Conservation (phyloP, 352 stramenopile genomes). For the Phytophthora megakarya region DNA sequence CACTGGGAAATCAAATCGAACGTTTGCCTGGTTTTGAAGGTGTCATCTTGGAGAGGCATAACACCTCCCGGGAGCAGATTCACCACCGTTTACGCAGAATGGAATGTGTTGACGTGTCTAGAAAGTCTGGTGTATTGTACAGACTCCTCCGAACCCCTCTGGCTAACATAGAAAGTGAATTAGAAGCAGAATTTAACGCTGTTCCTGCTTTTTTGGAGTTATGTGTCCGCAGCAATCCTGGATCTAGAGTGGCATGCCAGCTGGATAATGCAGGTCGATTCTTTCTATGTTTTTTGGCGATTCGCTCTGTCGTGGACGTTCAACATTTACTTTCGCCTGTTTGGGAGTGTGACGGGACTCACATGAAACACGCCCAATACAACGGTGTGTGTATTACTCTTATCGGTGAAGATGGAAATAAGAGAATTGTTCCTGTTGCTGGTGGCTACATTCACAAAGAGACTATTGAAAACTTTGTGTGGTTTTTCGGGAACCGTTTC, state of each 20-base stretch:
- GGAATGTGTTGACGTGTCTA: too few species aligned
- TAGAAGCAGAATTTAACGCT: not conserved
- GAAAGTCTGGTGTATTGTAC: too few species aligned
- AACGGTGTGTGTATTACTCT: slow-evolving; percentile 12
- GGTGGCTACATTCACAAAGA: slow-evolving; percentile 5
- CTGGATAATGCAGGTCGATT: not conserved
- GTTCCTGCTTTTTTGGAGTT: slow-evolving; percentile 5
- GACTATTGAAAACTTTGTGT: slow-evolving; percentile 13
- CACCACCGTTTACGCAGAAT: too few species aligned
- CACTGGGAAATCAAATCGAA: too few species aligned
- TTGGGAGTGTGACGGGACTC: slow-evolving; percentile 19
- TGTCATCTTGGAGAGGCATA: not conserved
- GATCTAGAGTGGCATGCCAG: slow-evolving; percentile 5
- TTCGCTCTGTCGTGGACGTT: not conserved
- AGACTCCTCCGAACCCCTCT: too few species aligned
- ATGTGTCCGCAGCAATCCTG: not conserved
- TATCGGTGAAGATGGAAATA: slow-evolving; percentile 10
- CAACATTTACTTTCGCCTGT: not conserved
- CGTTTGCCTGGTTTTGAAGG: slow-evolving; percentile 1
- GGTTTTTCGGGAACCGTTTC: slow-evolving; percentile 14
- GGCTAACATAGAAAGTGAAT: too few species aligned
- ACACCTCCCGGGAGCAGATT: not conserved
- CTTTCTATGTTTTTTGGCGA: slow-evolving; percentile 3
- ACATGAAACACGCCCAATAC: slow-evolving; percentile 8
- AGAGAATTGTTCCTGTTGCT: slow-evolving; percentile 2